Evolutionary conservation across 176 grass and related monocot genomes (phyloP).

Genomic region (Avena sativa): DNA sequence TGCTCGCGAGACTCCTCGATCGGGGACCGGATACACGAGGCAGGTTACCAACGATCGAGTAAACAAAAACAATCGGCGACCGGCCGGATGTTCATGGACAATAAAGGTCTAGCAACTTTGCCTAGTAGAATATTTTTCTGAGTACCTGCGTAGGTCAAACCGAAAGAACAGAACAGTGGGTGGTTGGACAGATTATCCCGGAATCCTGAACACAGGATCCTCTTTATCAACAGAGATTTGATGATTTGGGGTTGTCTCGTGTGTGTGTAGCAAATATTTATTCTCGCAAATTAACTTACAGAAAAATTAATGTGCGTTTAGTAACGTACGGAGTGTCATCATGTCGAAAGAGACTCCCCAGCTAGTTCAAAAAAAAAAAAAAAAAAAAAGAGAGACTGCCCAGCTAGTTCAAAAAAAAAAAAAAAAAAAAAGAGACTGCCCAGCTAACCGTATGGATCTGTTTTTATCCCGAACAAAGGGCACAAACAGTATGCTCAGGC

Average conservation of each 20-base stretch:
- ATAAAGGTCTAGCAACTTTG: neutral
- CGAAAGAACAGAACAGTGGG: neutral
- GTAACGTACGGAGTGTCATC: too few species aligned
- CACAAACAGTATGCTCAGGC: too few species aligned
- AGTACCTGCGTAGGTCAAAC: neutral
- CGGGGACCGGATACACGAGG: neutral
- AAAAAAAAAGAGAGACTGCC: too few species aligned
- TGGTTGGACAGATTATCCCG: neutral
- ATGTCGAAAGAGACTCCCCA: too few species aligned
- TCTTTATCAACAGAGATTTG: neutral
- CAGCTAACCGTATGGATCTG: too few species aligned
- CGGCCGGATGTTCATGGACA: neutral
- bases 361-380: too few species aligned
- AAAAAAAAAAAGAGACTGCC: too few species aligned
- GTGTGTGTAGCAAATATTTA: neutral
- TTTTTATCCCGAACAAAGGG: too few species aligned
- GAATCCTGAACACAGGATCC: neutral
- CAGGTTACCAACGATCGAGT: neutral
- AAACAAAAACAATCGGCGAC: neutral
- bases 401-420: too few species aligned
- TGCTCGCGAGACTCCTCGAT: too few species aligned
- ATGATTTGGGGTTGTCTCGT: neutral
- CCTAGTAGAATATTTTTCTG: neutral
- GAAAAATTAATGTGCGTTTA: neutral
- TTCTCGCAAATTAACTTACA: neutral